These are phyloP conservation scores for Davidsoniella eucalypti DNA, from an alignment of 2,329 filamentous ascomycete species.

Conservation along the genomic window DNA sequence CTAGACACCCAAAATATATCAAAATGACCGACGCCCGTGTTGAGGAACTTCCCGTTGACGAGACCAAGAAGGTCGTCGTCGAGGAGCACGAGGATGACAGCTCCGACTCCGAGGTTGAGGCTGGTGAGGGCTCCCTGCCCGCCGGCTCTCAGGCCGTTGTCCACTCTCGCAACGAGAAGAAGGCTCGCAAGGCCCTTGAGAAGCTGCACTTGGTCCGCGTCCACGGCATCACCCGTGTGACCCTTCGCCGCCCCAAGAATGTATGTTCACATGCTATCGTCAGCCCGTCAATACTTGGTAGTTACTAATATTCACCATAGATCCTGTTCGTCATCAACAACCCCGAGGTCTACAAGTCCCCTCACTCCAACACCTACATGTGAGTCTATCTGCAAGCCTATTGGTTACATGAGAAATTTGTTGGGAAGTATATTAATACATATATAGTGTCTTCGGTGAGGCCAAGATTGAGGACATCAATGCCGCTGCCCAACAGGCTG, in stretches of 20 bases:
- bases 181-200: constrained; percentile 97
- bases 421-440: neutral
- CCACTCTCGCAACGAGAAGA: constrained; percentile 99
- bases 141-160: constrained; percentile 78
- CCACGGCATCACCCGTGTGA: constrained; percentile 94
- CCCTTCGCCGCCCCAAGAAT: constrained; percentile 95
- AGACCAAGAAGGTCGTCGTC: constrained; percentile 61
- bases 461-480: constrained; percentile 99
- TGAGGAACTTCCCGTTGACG: constrained; percentile 91
- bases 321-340: constrained; percentile 99
- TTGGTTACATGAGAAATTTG: neutral
- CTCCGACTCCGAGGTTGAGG: constrained; percentile 60
- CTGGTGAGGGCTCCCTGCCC: constrained; percentile 59
- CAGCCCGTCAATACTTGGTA: neutral
- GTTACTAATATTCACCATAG: constrained; percentile 29
- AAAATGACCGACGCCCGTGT: constrained; percentile 95
- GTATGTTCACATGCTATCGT: constrained; percentile 40
- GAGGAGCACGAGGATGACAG: constrained; percentile 55
- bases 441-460: constrained; percentile 83
- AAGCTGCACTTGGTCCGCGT: constrained; percentile 96
- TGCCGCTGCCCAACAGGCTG: constrained; percentile 90
- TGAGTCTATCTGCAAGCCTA: constrained; percentile 32
- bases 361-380: constrained; percentile 99
- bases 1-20: neutral
- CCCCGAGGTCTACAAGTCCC: constrained; percentile 98